Evolutionary conservation across 768 basidiomycete species (phyloP), one percentile per base, ranked within the genome.

Genomic region (Lactarius tabidus): DNA sequence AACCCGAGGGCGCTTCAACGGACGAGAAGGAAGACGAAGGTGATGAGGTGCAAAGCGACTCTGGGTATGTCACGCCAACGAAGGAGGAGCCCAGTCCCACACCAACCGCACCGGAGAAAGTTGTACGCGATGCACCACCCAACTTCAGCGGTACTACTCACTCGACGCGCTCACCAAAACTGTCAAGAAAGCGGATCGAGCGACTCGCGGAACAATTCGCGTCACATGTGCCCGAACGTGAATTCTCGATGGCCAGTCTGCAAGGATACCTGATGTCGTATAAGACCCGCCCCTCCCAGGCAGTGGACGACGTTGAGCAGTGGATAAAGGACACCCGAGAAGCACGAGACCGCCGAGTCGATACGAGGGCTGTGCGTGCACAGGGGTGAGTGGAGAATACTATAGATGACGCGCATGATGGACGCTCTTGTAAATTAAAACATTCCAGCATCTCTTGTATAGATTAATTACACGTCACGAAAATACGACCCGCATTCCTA

Each of bases 251-350:
- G 73, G 79, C 81, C 10, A 74, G 74, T 52, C 71, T 83, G 15
- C 81, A 82, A 69, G 84, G 86, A 4, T 90, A 85, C 72, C 73
- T 92, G 65, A 89, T 93, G 87, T 74, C 77, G 23, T 83, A 87
- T 77, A 90, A 91, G 74, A 78, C 76, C 7, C 74, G 81, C 5
- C 88, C 90, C 0, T 73, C 76, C 65, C 81, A 80, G 17, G 89
- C 89, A 9, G 80, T 85, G 17, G 73, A 74, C 28, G 77, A 79
- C 3, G 73, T 79, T 7, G 71, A 70, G 12, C 74, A 63, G 10
- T 89, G 86, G 84, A 78, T 87, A 12, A 79, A 80, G 64, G 78
- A 78, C 69, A 81, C 84, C 66, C 69, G 72, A 41, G 62, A 60
- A 9, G 48, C 45, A 33, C 69, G 62, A 71, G 71, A 79, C 74